Conservation (phyloP, 2,329 filamentous ascomycete genomes). For the Pseudocercospora eumusae region DNA sequence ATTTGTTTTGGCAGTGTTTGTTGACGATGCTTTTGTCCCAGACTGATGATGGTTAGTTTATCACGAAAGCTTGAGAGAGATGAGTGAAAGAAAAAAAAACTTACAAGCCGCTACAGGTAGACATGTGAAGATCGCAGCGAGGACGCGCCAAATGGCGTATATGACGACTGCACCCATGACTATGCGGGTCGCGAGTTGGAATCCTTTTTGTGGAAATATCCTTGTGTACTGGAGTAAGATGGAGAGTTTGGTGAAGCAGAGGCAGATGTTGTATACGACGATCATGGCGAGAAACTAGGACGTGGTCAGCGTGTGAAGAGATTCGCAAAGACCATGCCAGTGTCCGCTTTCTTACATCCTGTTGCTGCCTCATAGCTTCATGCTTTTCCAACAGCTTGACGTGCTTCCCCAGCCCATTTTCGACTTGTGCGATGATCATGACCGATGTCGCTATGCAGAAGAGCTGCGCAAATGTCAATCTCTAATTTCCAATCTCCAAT, state of each 20-base stretch:
- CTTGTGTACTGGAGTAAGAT: slow-evolving; percentile 52
- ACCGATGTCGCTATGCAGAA: slow-evolving; percentile 20
- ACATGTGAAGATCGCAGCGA: slow-evolving; percentile 46
- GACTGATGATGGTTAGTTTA: no score
- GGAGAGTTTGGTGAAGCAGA: slow-evolving; percentile 47
- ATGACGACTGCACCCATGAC: slow-evolving; percentile 37
- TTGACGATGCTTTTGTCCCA: slow-evolving; percentile 17
- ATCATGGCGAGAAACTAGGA: slow-evolving; percentile 22
- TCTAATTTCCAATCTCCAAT: neutral
- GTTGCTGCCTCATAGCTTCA: slow-evolving; percentile 18
- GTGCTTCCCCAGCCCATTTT: slow-evolving; percentile 27
- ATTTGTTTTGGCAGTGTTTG: slow-evolving; percentile 16
- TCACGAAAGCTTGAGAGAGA: no score
- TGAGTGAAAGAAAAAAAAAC: no score
- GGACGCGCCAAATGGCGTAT: slow-evolving; percentile 39
- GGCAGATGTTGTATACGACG: slow-evolving; percentile 42
- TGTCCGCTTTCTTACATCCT: slow-evolving; percentile 18
- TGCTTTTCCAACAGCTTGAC: slow-evolving; percentile 9
- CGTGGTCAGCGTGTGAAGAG: neutral
- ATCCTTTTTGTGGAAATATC: slow-evolving; percentile 46
- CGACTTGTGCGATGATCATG: slow-evolving; percentile 21
- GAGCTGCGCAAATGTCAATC: slow-evolving; percentile 6
- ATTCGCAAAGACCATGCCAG: neutral
- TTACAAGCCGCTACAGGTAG: slow-evolving; percentile 43
- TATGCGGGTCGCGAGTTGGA: slow-evolving; percentile 38